Evolutionary conservation across 2,329 filamentous ascomycete species (phyloP).

Genomic region (Cryphonectria carpinicola): DNA sequence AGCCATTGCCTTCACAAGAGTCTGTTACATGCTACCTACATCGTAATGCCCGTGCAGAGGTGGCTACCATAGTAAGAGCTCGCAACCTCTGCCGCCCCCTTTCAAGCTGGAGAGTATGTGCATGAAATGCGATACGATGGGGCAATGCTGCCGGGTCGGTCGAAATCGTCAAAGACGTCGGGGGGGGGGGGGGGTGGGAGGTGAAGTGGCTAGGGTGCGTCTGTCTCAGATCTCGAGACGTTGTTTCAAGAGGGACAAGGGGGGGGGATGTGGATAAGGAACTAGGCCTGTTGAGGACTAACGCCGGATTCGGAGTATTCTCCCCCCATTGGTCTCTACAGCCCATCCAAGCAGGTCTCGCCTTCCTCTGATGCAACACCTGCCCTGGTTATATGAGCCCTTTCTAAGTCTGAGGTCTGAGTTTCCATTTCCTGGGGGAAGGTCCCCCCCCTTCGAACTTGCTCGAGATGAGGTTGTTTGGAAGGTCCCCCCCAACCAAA

Average conservation of each 20-base stretch:
- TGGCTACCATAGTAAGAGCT: not conserved
- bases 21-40: not conserved
- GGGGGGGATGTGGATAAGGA: not conserved
- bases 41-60: not conserved
- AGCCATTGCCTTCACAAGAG: not conserved
- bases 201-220: not conserved
- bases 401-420: not conserved
- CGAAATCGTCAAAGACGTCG: not conserved
- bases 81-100: not conserved
- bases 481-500: not conserved
- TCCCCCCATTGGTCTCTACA: not conserved
- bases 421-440: not conserved
- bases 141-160: slow-evolving; percentile 2
- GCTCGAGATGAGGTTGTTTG: not conserved
- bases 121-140: not conserved
- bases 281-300: not conserved
- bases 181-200: not conserved
- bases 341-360: not conserved
- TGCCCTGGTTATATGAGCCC: slow-evolving; percentile 3
- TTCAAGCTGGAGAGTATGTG: not conserved
- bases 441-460: not conserved
- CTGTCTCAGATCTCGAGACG: slow-evolving; percentile 11
- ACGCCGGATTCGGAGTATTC: not conserved
- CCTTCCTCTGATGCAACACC: slow-evolving; percentile 3
- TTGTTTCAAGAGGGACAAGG: slow-evolving; percentile 3